A percentile compares a stretch with the other conserved stretches of the same genome.
These are phyloP conservation scores for Talaromyces amestolkiae DNA, from an alignment of 2,329 filamentous ascomycete genomes.

Conservation along the genomic window DNA sequence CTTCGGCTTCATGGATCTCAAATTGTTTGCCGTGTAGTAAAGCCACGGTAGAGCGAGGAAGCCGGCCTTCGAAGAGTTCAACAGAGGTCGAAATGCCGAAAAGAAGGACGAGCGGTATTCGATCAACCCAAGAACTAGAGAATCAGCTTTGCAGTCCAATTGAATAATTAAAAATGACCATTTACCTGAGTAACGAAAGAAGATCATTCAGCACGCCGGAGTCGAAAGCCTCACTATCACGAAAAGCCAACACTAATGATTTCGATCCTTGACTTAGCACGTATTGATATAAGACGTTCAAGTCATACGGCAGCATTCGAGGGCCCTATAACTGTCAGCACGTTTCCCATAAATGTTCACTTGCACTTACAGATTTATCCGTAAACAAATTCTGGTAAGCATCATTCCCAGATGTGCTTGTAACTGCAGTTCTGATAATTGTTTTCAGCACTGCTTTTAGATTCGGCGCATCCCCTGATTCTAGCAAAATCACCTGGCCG, in stretches of 20 bases:
- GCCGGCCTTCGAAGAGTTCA: slow-evolving; percentile 58
- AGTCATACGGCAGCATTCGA: slow-evolving; percentile 45
- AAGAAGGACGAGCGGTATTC: slow-evolving; percentile 59
- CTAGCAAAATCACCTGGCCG: slow-evolving; percentile 41
- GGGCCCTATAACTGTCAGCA: slow-evolving; percentile 31
- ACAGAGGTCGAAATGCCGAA: slow-evolving; percentile 63
- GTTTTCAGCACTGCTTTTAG: slow-evolving; percentile 48
- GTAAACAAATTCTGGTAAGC: slow-evolving; percentile 40
- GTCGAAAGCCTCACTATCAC: slow-evolving; percentile 50
- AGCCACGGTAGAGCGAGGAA: slow-evolving; percentile 54
- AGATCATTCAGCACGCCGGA: slow-evolving; percentile 45
- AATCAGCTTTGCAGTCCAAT: neutral
- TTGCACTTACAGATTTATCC: slow-evolving; percentile 34
- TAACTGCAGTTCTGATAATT: slow-evolving; percentile 44
- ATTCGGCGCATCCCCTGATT: slow-evolving; percentile 46
- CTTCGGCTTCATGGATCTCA: slow-evolving; percentile 50
- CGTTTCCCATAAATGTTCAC: neutral
- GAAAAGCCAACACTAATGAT: slow-evolving; percentile 44
- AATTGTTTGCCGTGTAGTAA: slow-evolving; percentile 56
- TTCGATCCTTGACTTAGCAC: slow-evolving; percentile 36
- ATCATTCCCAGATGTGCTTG: slow-evolving; percentile 38
- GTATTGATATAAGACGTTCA: slow-evolving; percentile 46
- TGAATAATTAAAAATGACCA: slow-evolving; percentile 2
- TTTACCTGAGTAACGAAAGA: slow-evolving; percentile 48
- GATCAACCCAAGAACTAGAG: slow-evolving; percentile 58